phyloP scores from a whole-genome alignment of 2,329 filamentous ascomycete species.

The Sarocladiaceae sp. region DNA sequence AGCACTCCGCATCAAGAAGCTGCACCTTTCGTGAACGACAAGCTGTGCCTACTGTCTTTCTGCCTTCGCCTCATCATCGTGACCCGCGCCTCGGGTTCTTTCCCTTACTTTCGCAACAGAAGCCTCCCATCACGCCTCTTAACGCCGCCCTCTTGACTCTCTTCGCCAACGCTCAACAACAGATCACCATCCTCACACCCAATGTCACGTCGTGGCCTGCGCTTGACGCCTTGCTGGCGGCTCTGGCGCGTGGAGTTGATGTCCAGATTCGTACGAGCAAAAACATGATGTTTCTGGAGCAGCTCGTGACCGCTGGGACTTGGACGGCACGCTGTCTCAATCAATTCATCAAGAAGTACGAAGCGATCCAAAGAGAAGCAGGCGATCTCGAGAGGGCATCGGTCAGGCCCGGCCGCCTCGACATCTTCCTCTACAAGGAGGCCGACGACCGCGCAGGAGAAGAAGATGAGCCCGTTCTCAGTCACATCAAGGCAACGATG shows the following conservation, averaged over 20 bases:
- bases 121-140: slow-evolving; percentile 60
- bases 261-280: slow-evolving; percentile 65
- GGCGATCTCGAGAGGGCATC: neutral
- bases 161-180: slow-evolving; percentile 50
- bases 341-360: slow-evolving; percentile 53
- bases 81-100: slow-evolving; percentile 62
- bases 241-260: slow-evolving; percentile 61
- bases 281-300: slow-evolving; percentile 72
- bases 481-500: slow-evolving; percentile 73
- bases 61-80: slow-evolving; percentile 70
- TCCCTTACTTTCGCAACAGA: slow-evolving; percentile 45
- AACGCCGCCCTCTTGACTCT: slow-evolving; percentile 62
- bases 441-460: slow-evolving; percentile 23
- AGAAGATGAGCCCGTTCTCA: slow-evolving; percentile 61
- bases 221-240: slow-evolving; percentile 54
- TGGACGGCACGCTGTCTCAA: slow-evolving; percentile 64
- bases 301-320: slow-evolving; percentile 74
- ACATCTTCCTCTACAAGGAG: slow-evolving; percentile 54
- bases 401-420: slow-evolving; percentile 42
- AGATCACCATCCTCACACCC: slow-evolving; percentile 70
- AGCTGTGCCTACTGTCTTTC: slow-evolving; percentile 53
- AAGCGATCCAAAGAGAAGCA: slow-evolving; percentile 17
- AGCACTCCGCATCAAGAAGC: slow-evolving; percentile 25
- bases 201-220: slow-evolving; percentile 70
- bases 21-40: slow-evolving; percentile 18